Evolutionary conservation across 164 flowering plant genomes (phyloP).

Genomic region (Magnolia kwangsiensis): DNA sequence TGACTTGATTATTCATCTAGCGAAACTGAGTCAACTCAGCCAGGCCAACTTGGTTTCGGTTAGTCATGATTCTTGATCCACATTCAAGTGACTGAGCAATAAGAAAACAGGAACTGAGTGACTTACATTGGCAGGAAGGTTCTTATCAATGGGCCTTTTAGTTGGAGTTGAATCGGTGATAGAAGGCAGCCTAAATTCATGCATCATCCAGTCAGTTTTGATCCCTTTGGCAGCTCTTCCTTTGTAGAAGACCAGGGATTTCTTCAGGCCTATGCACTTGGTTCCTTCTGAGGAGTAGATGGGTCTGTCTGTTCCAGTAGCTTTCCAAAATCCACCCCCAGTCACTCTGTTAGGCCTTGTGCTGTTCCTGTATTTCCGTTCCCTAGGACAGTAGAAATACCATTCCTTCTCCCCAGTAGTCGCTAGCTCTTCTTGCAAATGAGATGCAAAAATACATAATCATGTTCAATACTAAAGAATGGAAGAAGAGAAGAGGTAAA

Average conservation of each 20-base stretch:
- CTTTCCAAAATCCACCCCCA: slow-evolving; percentile 96
- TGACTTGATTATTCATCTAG: not conserved
- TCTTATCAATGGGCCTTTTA: slow-evolving; percentile 51
- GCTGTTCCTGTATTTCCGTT: slow-evolving; percentile 87
- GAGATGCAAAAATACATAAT: not conserved
- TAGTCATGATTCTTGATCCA: not conserved
- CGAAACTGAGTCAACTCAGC: not conserved
- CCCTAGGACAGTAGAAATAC: slow-evolving; percentile 97
- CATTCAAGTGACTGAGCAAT: not conserved
- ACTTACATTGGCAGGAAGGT: slow-evolving; percentile 60
- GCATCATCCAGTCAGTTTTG: slow-evolving; percentile 99
- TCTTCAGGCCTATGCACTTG: slow-evolving; percentile 92
- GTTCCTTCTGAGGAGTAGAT: slow-evolving; percentile 78
- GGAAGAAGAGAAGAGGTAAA: not conserved
- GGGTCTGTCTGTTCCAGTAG: slow-evolving; percentile 93
- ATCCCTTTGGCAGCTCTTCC: slow-evolving; percentile 95
- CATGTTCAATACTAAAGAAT: not conserved
- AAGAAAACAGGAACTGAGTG: not conserved
- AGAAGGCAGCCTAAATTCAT: slow-evolving; percentile 88
- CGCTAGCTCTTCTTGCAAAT: slow-evolving; percentile 52
- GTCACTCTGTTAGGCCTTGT: slow-evolving; percentile 91
- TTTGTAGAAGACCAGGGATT: slow-evolving; percentile 90
- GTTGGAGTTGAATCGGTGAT: slow-evolving; percentile 36
- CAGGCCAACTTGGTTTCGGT: not conserved
- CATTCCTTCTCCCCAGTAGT: slow-evolving; percentile 87